Percentiles rank a stretch among this genome's conserved stretches.
phyloP scores from a whole-genome alignment of 179 eudicot species.

The Silene vulgaris region DNA sequence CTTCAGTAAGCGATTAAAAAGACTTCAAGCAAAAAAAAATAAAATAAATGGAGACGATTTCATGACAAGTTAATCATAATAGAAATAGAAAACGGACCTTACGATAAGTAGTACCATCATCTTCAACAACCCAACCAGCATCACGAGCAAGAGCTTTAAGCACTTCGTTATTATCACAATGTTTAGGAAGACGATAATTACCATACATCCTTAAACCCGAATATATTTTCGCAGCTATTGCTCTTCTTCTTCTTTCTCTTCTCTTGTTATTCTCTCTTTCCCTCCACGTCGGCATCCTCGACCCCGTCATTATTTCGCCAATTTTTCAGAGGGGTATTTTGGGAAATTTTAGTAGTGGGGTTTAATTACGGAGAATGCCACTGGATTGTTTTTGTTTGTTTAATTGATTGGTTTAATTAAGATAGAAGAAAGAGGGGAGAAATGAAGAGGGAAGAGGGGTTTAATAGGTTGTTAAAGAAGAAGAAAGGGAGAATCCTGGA shows the following conservation, averaged over 20 bases:
- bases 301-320: constrained; percentile 25
- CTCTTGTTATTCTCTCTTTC: constrained; percentile 49
- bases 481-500: constrained; percentile 9
- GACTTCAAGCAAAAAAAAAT: too few species aligned
- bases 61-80: too few species aligned
- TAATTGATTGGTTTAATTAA: neutral
- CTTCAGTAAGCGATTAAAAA: too few species aligned
- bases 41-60: too few species aligned
- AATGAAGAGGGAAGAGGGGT: neutral
- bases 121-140: constrained; percentile 66
- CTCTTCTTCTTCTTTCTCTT: constrained; percentile 56
- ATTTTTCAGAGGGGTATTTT: neutral
- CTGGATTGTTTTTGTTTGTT: neutral
- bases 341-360: neutral
- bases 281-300: constrained; percentile 42
- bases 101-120: constrained; percentile 67
- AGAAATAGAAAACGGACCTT: constrained; percentile 21
- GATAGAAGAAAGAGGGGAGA: neutral
- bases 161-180: constrained; percentile 65
- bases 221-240: constrained; percentile 61
- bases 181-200: constrained; percentile 50
- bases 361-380: constrained; percentile 23
- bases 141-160: constrained; percentile 55
- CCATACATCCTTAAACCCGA: constrained; percentile 67
- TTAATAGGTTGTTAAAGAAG: too few species aligned